phyloP scores from a whole-genome alignment of 176 grass and related monocot genomes.

The Avena atlantica region DNA sequence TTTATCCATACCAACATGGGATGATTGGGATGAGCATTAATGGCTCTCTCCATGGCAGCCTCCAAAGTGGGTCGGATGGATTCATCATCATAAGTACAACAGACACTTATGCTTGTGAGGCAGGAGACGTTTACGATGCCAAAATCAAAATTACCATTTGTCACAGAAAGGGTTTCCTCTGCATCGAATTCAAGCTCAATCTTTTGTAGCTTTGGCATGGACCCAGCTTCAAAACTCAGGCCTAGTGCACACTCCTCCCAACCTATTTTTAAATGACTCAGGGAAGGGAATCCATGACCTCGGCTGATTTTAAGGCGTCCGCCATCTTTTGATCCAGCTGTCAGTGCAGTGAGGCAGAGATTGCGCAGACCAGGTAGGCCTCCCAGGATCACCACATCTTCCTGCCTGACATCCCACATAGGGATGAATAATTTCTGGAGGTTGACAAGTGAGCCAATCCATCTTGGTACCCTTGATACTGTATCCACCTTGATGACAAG shows the following conservation, averaged over 20 bases:
- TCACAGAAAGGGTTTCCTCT: not conserved
- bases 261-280: not conserved
- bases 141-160: constrained; percentile 1
- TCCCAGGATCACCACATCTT: not conserved
- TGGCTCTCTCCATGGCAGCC: not conserved
- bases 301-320: not conserved
- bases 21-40: not conserved
- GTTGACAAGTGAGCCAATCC: constrained; percentile 2
- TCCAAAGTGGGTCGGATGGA: not conserved
- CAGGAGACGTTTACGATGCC: not conserved
- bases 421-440: not conserved
- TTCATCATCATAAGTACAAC: not conserved
- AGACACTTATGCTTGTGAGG: not conserved
- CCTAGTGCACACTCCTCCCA: not conserved
- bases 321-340: not conserved
- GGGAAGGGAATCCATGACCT: constrained; percentile 7
- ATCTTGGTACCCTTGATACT: not conserved
- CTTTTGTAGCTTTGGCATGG: constrained; percentile 6
- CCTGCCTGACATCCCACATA: not conserved
- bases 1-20: constrained; percentile 5
- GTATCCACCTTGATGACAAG: not conserved
- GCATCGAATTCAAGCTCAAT: not conserved
- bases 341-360: not conserved
- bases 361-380: not conserved
- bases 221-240: not conserved